A percentile compares a stretch with the other conserved stretches of the same genome.
phyloP scores from a whole-genome alignment of 2,329 filamentous ascomycete genomes.

The Colletotrichum tanaceti region DNA sequence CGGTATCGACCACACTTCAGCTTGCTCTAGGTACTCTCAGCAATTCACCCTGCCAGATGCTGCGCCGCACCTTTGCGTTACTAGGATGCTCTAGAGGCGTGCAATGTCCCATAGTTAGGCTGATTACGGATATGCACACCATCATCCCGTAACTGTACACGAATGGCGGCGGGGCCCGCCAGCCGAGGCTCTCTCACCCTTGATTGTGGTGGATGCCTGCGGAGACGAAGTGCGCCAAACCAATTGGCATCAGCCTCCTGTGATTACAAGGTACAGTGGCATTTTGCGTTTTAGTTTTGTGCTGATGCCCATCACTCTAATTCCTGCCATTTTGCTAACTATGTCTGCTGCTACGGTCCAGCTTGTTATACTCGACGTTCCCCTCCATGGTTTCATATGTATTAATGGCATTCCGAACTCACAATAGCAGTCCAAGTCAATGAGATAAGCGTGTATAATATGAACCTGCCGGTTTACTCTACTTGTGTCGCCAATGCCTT shows the following conservation, averaged over 20 bases:
- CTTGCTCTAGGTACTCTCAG: neutral
- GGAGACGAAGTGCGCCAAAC: neutral
- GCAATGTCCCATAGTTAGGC: neutral
- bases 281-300: neutral
- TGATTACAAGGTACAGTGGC: neutral
- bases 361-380: neutral
- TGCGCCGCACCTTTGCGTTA: neutral
- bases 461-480: neutral
- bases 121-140: neutral
- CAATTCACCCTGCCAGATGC: neutral
- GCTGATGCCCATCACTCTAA: neutral
- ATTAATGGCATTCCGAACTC: neutral
- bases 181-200: neutral
- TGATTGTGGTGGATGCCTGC: neutral
- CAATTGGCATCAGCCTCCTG: neutral
- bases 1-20: neutral
- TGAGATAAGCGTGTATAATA: neutral
- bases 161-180: neutral
- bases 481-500: neutral
- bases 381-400: too few relatives aligned
- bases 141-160: neutral
- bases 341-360: neutral
- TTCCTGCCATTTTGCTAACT: neutral
- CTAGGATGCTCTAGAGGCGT: neutral
- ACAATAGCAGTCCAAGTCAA: neutral